These are phyloP conservation scores for Aspergillus nanangensis DNA, from an alignment of 495 filamentous ascomycete species.

Conservation along the genomic window DNA sequence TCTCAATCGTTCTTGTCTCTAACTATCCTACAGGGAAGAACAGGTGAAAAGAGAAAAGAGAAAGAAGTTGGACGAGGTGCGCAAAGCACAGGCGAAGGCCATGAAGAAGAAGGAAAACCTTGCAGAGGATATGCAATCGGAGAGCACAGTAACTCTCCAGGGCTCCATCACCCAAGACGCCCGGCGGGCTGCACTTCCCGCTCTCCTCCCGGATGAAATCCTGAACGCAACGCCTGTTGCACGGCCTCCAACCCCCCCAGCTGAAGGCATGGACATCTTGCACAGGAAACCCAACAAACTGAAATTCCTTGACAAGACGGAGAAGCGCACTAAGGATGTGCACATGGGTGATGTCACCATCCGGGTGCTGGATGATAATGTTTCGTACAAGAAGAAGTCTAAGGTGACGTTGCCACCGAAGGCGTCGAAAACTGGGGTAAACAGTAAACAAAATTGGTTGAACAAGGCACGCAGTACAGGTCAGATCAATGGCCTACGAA, in stretches of 20 bases:
- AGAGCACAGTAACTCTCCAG: constrained; percentile 39
- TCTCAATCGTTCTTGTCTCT: constrained; percentile 2
- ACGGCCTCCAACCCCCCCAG: constrained; percentile 37
- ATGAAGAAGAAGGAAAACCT: constrained; percentile 30
- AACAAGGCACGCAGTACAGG: constrained; percentile 32
- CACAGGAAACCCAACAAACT: constrained; percentile 41
- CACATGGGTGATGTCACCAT: constrained; percentile 48
- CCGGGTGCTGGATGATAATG: constrained; percentile 44
- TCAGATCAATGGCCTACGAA: constrained; percentile 35
- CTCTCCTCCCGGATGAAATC: constrained; percentile 50
- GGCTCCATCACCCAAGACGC: constrained; percentile 37
- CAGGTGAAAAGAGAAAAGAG: constrained; percentile 43
- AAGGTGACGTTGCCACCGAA: constrained; percentile 44
- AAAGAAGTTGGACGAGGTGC: constrained; percentile 42
- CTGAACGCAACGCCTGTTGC: constrained; percentile 40
- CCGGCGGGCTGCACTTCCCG: constrained; percentile 37
- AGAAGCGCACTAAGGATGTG: constrained; percentile 52
- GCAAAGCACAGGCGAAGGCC: constrained; percentile 44
- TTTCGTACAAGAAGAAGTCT: constrained; percentile 24
- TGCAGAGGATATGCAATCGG: constrained; percentile 32
- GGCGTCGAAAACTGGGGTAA: constrained; percentile 40
- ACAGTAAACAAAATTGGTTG: constrained; percentile 47
- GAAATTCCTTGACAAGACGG: constrained; percentile 45
- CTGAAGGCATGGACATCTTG: constrained; percentile 18
- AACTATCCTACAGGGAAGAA: constrained; percentile 32